A percentile compares a stretch with the other conserved stretches of the same genome.
phyloP scores from a whole-genome alignment of 2,329 filamentous ascomycete genomes.

The Penicillium rolfsii region DNA sequence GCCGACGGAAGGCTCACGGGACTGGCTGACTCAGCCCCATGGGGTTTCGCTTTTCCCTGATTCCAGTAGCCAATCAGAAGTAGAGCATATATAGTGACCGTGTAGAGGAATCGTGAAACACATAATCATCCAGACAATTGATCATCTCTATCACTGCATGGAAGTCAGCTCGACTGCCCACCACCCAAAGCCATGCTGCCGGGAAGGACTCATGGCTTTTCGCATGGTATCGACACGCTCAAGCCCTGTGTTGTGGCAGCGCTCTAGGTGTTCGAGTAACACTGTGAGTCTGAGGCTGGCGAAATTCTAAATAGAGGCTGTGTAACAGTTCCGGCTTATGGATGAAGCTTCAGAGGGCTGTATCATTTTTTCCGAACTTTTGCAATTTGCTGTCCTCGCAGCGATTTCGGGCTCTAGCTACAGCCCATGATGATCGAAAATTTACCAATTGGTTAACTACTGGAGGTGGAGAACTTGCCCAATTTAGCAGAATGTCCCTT shows the following conservation, averaged over 20 bases:
- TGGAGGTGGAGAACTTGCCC: no score
- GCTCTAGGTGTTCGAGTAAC: not conserved
- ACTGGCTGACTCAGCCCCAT: slow-evolving; percentile 16
- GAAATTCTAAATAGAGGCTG: not conserved
- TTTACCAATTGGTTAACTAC: no score
- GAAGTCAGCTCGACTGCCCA: not conserved
- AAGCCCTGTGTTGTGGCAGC: not conserved
- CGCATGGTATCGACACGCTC: not conserved
- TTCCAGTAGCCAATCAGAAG: no score
- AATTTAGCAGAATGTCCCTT: not conserved
- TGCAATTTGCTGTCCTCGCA: not conserved
- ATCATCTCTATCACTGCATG: no score
- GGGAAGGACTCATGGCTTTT: not conserved
- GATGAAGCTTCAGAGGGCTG: not conserved
- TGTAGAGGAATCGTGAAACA: no score
- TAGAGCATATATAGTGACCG: no score
- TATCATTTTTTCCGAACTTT: not conserved
- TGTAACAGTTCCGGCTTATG: not conserved
- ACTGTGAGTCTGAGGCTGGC: not conserved
- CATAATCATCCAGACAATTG: no score
- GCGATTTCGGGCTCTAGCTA: no score
- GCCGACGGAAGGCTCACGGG: slow-evolving; percentile 15
- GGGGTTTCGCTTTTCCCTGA: slow-evolving; percentile 12
- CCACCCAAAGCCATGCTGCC: not conserved
- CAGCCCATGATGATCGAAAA: not conserved